Conservation (phyloP, 2,329 filamentous ascomycete genomes). For the Cladosporium phlei region DNA sequence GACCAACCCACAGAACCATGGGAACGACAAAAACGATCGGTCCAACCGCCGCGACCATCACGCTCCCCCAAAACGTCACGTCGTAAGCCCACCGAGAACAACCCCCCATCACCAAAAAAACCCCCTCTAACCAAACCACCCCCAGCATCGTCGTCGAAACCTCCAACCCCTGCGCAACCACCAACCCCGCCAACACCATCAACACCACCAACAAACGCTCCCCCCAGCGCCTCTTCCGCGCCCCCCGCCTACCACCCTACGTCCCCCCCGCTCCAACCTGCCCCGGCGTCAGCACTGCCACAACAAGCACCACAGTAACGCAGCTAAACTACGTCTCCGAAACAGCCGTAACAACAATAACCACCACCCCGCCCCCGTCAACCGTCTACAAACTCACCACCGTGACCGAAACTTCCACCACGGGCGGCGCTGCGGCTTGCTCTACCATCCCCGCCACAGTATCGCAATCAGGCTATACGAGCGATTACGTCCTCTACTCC, state of each 20-base stretch:
- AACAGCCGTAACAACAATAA: neutral
- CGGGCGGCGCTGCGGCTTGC: neutral
- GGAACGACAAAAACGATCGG: no score
- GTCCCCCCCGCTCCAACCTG: neutral
- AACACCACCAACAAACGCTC: no score
- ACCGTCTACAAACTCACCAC: no score
- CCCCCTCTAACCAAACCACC: no score
- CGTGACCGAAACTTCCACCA: neutral
- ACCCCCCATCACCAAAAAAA: no score
- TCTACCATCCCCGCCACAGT: neutral
- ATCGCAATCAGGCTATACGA: neutral
- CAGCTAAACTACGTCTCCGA: neutral
- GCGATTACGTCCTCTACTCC: neutral
- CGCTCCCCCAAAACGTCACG: no score
- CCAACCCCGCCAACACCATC: no score
- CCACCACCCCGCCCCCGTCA: neutral
- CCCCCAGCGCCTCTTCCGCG: constrained; percentile 1
- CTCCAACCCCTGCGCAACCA: no score
- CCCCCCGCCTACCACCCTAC: neutral
- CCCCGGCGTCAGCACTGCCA: neutral
- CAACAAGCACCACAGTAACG: neutral
- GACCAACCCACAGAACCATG: no score
- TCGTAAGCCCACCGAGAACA: no score
- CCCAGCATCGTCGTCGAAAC: no score
- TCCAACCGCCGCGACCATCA: no score